A percentile compares a stretch with the other conserved stretches of the same genome.
Evolutionary conservation across 306 rosid genomes (phyloP).

Genomic region (Rosa chinensis): DNA sequence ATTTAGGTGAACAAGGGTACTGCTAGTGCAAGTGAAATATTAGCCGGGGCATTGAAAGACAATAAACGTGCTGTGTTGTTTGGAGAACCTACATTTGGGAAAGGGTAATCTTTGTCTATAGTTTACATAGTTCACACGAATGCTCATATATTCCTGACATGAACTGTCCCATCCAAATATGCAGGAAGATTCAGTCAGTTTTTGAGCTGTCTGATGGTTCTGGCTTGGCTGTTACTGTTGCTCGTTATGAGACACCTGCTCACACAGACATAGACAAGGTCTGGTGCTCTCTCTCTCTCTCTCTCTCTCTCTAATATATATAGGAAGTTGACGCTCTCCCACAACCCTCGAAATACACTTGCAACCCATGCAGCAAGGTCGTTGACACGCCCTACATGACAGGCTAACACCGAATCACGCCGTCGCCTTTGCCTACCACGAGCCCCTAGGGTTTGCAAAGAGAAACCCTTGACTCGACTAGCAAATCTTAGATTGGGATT

Average conservation of each 20-base stretch:
- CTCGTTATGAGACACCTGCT: slow-evolving; percentile 93
- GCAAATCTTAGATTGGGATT: too few relatives aligned
- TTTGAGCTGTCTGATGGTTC: slow-evolving; percentile 94
- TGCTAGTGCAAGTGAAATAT: slow-evolving; percentile 97
- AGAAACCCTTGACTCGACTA: too few relatives aligned
- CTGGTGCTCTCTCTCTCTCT: slow-evolving; percentile 6
- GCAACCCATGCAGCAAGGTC: too few relatives aligned
- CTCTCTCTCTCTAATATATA: neutral
- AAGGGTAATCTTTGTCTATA: slow-evolving; percentile 59
- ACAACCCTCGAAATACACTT: too few relatives aligned
- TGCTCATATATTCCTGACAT: slow-evolving; percentile 22
- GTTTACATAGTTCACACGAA: slow-evolving; percentile 13
- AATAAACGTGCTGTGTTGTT: slow-evolving; percentile 83
- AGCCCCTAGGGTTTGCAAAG: too few relatives aligned
- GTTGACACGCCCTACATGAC: too few relatives aligned
- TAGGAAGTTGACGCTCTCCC: too few relatives aligned
- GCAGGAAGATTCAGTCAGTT: slow-evolving; percentile 96
- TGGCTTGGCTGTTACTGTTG: slow-evolving; percentile 90
- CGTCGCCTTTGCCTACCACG: too few relatives aligned
- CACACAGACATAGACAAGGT: slow-evolving; percentile 93
- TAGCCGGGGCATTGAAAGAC: slow-evolving; percentile 96
- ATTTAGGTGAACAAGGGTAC: slow-evolving; percentile 95
- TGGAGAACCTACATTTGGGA: slow-evolving; percentile 96
- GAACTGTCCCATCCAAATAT: slow-evolving; percentile 18
- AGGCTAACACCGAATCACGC: too few relatives aligned